Evolutionary conservation across 2,329 filamentous ascomycete species (phyloP).

Genomic region (Annulohypoxylon truncatum): DNA sequence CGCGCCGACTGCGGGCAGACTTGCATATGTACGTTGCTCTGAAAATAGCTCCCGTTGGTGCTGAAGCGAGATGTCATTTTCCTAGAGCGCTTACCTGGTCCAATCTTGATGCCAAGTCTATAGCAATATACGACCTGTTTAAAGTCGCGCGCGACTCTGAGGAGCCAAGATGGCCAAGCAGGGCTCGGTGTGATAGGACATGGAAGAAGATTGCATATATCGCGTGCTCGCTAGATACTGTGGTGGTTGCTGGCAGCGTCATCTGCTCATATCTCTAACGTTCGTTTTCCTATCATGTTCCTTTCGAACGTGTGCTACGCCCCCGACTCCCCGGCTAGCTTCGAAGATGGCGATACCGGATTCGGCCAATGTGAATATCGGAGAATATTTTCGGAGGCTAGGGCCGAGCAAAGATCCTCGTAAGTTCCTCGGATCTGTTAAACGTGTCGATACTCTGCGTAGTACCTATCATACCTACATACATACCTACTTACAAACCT

Average conservation of each 20-base stretch:
- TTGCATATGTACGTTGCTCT: constrained; percentile 39
- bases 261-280: constrained; percentile 22
- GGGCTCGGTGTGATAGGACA: constrained; percentile 29
- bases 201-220: constrained; percentile 22
- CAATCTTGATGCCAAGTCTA: constrained; percentile 41
- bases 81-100: constrained; percentile 40
- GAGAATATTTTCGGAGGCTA: constrained; percentile 42
- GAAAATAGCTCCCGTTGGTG: constrained; percentile 43
- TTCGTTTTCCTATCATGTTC: constrained; percentile 23
- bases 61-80: constrained; percentile 43
- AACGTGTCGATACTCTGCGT: constrained; percentile 22
- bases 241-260: constrained; percentile 7
- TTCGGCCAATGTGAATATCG: constrained; percentile 42
- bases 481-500: not conserved
- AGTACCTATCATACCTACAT: not conserved
- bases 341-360: constrained; percentile 27
- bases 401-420: constrained; percentile 40
- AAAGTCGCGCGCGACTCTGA: constrained; percentile 29
- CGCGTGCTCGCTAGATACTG: constrained; percentile 8
- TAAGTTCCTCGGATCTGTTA: constrained; percentile 24
- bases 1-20: constrained; percentile 37
- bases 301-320: constrained; percentile 13
- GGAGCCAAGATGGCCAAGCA: constrained; percentile 20
- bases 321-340: constrained; percentile 30
- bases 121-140: constrained; percentile 34